Percentiles rank a stretch among this genome's conserved stretches.
Conservation (phyloP, 1,284 basidiomycete genomes). For the Boletus albobrunnescens region DNA sequence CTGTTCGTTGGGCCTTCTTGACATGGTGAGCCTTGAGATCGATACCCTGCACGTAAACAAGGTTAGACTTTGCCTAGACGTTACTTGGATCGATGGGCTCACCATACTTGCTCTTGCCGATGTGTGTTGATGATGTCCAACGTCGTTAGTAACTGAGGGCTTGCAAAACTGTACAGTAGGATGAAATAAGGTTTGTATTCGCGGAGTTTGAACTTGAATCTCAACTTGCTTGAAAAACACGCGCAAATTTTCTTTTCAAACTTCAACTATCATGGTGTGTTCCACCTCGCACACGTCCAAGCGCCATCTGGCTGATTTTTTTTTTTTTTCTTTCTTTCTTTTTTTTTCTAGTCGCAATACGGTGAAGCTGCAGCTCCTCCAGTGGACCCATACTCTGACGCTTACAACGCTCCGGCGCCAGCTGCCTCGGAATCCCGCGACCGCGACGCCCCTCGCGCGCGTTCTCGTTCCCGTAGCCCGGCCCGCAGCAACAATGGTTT, state of each 20-base stretch:
- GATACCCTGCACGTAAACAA: slow-evolving; percentile 72
- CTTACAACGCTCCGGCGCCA: slow-evolving; percentile 64
- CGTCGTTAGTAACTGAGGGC: slow-evolving; percentile 38
- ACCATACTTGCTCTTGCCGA: slow-evolving; percentile 73
- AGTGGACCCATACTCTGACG: slow-evolving; percentile 78
- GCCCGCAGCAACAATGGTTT: slow-evolving; percentile 48
- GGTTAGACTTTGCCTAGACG: slow-evolving; percentile 19
- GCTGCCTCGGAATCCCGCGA: slow-evolving; percentile 42
- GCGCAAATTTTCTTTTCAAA: slow-evolving; percentile 40
- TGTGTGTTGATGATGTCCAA: slow-evolving; percentile 39
- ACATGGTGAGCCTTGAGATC: slow-evolving; percentile 97
- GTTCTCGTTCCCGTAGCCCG: slow-evolving; percentile 72
- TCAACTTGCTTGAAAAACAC: slow-evolving; percentile 39
- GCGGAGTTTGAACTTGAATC: slow-evolving; percentile 37
- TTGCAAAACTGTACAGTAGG: slow-evolving; percentile 56
- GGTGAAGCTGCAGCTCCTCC: slow-evolving; percentile 53
- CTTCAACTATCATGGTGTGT: slow-evolving; percentile 66
- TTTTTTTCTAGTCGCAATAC: slow-evolving; percentile 44
- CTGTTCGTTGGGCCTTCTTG: slow-evolving; percentile 94
- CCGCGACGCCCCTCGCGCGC: slow-evolving; percentile 53
- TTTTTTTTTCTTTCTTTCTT: slow-evolving; percentile 2
- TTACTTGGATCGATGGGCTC: slow-evolving; percentile 46
- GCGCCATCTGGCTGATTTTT: not conserved
- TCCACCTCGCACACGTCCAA: not conserved
- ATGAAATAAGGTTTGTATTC: slow-evolving; percentile 23